These are phyloP conservation scores for Fusarium fujikuroi DNA, from an alignment of 2,329 filamentous ascomycete species.

Conservation along the genomic window DNA sequence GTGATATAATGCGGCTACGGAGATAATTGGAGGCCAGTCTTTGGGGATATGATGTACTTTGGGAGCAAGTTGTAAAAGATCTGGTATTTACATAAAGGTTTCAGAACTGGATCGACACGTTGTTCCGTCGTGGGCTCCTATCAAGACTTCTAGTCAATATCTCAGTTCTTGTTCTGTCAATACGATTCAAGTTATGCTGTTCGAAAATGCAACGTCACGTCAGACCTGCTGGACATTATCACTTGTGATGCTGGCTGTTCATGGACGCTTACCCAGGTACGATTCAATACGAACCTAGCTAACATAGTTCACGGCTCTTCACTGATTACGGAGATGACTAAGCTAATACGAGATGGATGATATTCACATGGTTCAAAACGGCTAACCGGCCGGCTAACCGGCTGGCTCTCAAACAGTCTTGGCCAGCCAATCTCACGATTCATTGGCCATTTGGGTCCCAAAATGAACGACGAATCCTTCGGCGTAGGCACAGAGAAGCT, in stretches of 20 bases:
- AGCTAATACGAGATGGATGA: background rate
- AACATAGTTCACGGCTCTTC: background rate
- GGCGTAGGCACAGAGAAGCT: background rate
- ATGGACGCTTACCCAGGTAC: background rate
- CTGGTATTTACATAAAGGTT: too few relatives aligned
- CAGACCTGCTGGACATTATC: background rate
- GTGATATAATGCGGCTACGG: constrained; percentile 47
- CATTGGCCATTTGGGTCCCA: background rate
- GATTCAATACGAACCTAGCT: background rate
- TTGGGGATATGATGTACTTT: background rate
- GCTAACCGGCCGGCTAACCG: too few relatives aligned
- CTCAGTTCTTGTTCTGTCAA: background rate
- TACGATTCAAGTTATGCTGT: background rate
- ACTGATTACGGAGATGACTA: background rate
- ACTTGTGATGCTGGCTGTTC: background rate
- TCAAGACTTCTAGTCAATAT: background rate
- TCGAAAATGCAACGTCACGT: background rate
- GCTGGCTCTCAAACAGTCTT: background rate
- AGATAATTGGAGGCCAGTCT: accelerated
- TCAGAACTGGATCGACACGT: too few relatives aligned
- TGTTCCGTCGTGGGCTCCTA: too few relatives aligned
- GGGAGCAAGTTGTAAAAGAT: background rate
- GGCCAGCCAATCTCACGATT: too few relatives aligned
- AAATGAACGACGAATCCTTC: background rate
- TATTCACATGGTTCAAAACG: background rate